Conservation (phyloP, 2,329 filamentous ascomycete genomes). For the Ceratocystiopsis brevicomis region DNA sequence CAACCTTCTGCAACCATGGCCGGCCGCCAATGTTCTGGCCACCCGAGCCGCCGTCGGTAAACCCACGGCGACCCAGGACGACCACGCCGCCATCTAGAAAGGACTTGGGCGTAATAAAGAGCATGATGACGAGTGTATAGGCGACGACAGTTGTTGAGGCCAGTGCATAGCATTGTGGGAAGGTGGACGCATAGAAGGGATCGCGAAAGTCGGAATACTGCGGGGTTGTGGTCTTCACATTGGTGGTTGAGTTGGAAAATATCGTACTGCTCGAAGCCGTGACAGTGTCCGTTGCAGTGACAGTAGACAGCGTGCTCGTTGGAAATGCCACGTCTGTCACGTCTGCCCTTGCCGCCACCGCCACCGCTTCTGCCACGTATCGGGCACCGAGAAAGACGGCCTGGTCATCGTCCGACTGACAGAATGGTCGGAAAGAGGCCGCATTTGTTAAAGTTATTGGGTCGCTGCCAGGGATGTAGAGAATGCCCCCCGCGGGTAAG, state of each 20-base stretch:
- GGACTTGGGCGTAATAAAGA: conserved; percentile 85
- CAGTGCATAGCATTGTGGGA: conserved; percentile 83
- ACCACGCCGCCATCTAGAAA: conserved; percentile 76
- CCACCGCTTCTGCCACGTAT: background rate
- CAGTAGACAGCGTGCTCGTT: background rate
- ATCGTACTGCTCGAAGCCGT: no score
- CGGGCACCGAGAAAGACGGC: conserved; percentile 18
- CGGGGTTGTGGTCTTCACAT: conserved; percentile 12
- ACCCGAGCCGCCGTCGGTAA: conserved; percentile 63
- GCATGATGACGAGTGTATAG: conserved; percentile 83
- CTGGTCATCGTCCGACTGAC: conserved; percentile 24
- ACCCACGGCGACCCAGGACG: conserved; percentile 61
- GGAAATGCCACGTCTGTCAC: no score
- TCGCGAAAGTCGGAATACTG: conserved; percentile 50
- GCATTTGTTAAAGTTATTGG: conserved; percentile 39
- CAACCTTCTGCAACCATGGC: conserved; percentile 81
- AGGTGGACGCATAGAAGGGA: conserved; percentile 85
- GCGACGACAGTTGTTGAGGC: conserved; percentile 79
- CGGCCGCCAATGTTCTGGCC: conserved; percentile 76
- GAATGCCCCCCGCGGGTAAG: conserved; percentile 25
- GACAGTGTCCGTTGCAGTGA: background rate
- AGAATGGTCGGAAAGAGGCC: conserved; percentile 40
- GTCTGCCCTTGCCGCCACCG: background rate
- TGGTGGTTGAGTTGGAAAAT: no score
- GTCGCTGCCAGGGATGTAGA: conserved; percentile 31